Conservation (phyloP, 2,329 filamentous ascomycete genomes). For the Talaromyces marneffei region DNA sequence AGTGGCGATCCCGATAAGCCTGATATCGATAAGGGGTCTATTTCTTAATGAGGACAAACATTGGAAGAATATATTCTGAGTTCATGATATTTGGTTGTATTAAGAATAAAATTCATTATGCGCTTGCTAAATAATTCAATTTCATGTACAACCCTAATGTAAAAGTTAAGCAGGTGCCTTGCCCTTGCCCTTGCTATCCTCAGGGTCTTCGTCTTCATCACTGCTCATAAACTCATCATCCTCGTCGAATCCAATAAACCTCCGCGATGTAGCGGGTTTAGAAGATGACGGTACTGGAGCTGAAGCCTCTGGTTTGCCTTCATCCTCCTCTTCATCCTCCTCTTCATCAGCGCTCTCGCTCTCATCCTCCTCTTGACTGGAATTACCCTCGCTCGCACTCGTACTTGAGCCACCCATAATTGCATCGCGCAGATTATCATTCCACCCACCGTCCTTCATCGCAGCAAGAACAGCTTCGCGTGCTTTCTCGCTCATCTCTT, state of each 20-base stretch:
- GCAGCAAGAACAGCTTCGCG: slow-evolving; percentile 69
- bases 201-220: slow-evolving; percentile 27
- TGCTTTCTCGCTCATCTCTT: slow-evolving; percentile 80
- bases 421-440: slow-evolving; percentile 36
- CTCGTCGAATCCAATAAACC: slow-evolving; percentile 45
- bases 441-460: slow-evolving; percentile 55
- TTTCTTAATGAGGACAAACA: background rate
- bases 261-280: slow-evolving; percentile 26
- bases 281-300: slow-evolving; percentile 25
- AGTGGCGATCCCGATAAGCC: slow-evolving; percentile 8
- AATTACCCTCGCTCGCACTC: slow-evolving; percentile 37
- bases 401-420: slow-evolving; percentile 33
- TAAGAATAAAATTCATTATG: background rate
- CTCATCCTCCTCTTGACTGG: slow-evolving; percentile 25
- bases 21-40: background rate
- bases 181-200: slow-evolving; percentile 29
- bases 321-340: slow-evolving; percentile 33
- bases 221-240: slow-evolving; percentile 45
- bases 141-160: background rate
- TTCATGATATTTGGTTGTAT: background rate
- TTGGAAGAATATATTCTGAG: too few relatives aligned
- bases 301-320: slow-evolving; percentile 23
- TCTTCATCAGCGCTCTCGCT: slow-evolving; percentile 33
- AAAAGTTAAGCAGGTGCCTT: slow-evolving; percentile 27
- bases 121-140: background rate